Percentiles rank a stretch among this genome's conserved stretches.
These are phyloP conservation scores for Prunus mira DNA, from an alignment of 306 rosid genomes.

Conservation along the genomic window DNA sequence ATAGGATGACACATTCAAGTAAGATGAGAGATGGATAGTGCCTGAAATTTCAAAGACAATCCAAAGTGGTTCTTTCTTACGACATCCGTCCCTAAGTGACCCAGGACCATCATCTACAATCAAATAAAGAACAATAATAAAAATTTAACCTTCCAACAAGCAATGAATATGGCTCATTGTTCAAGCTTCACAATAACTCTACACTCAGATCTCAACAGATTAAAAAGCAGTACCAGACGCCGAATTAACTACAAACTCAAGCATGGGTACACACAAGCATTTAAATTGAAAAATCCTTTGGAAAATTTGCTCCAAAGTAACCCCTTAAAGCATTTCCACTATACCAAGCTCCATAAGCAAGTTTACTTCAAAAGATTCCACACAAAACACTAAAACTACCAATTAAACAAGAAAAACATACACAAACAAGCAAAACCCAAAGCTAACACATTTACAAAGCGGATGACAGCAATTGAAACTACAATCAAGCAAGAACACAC, in stretches of 20 bases:
- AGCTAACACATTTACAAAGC: not conserved
- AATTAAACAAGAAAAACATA: not conserved
- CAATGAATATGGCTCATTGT: not conserved
- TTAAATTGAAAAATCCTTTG: not conserved
- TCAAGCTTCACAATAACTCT: not conserved
- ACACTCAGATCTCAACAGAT: not conserved
- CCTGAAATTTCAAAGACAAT: conserved; percentile 90
- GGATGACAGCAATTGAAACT: not conserved
- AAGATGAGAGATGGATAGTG: conserved; percentile 62
- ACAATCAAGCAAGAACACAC: not conserved
- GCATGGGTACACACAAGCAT: not conserved
- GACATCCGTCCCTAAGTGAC: conserved; percentile 76
- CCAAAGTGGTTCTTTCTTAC: conserved; percentile 82
- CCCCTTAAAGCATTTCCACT: not conserved
- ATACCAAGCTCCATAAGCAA: not conserved
- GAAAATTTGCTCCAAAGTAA: not conserved
- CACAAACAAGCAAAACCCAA: not conserved
- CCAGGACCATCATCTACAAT: conserved; percentile 92
- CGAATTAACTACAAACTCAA: conserved; percentile 7
- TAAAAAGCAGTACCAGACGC: not conserved
- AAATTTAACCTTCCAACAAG: not conserved
- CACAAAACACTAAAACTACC: not conserved
- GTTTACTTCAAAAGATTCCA: not conserved
- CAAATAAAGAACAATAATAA: conserved; percentile 6
- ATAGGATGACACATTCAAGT: conserved; percentile 66